A percentile compares a stretch with the other conserved stretches of the same genome.
Conservation (phyloP, 108 stramenopile species). For the Bacterosira constricta region DNA sequence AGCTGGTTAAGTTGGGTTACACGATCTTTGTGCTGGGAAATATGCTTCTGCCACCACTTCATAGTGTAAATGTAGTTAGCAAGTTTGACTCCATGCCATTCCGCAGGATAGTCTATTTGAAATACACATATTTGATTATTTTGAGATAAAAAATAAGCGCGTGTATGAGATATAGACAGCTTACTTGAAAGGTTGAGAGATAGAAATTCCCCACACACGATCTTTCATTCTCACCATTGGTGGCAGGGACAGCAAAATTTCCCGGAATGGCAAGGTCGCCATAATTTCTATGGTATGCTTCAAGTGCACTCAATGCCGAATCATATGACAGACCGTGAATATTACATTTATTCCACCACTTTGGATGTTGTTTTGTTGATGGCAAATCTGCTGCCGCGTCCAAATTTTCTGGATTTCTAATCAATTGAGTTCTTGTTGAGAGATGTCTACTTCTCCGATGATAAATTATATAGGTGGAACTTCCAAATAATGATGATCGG, state of each 20-base stretch:
- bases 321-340: constrained; percentile 54
- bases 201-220: too few species aligned
- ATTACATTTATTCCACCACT: neutral
- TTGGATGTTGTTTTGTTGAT: neutral
- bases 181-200: too few species aligned
- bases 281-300: constrained; percentile 55
- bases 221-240: constrained; percentile 22
- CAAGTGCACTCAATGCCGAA: constrained; percentile 54
- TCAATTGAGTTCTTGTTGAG: too few species aligned
- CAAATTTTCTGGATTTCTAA: too few species aligned
- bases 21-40: constrained; percentile 58
- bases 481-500: too few species aligned
- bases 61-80: constrained; percentile 72
- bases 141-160: neutral
- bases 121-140: too few species aligned
- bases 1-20: constrained; percentile 71
- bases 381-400: too few species aligned
- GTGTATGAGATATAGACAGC: neutral
- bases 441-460: too few species aligned
- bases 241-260: constrained; percentile 56
- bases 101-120: constrained; percentile 53
- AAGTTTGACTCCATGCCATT: constrained; percentile 73
- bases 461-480: too few species aligned
- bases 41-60: constrained; percentile 82
- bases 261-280: constrained; percentile 67